phyloP scores from a whole-genome alignment of 1,284 basidiomycete species.

The Sporisorium scitamineum region DNA sequence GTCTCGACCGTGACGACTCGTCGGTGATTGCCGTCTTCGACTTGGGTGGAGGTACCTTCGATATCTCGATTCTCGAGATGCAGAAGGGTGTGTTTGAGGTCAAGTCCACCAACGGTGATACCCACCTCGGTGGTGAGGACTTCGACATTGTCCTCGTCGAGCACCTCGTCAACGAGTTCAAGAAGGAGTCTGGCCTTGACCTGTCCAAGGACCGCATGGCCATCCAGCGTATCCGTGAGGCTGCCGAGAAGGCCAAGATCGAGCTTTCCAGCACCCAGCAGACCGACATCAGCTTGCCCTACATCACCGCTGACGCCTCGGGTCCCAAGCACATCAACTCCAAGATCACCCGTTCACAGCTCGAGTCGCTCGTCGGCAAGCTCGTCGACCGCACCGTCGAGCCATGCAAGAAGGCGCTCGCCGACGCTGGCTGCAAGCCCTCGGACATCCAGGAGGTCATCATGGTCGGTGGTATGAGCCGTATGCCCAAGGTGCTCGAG shows the following conservation, averaged over 20 bases:
- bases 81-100: conserved; percentile 97
- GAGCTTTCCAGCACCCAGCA: too few species aligned
- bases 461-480: conserved; percentile 96
- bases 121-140: conserved; percentile 98
- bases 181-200: conserved; percentile 73
- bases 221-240: too few species aligned
- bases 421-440: conserved; percentile 97
- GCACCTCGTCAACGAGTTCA: conserved; percentile 69
- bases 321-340: too few species aligned
- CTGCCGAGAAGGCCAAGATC: too few species aligned
- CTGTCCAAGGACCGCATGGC: too few species aligned
- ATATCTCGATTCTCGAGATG: conserved; percentile 96
- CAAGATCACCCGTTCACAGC: conserved; percentile 92
- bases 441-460: conserved; percentile 96
- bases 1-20: conserved; percentile 96
- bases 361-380: conserved; percentile 98
- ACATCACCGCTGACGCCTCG: too few species aligned
- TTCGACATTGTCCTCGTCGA: conserved; percentile 83
- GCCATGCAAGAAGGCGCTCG: conserved; percentile 97
- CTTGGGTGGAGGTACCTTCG: conserved; percentile 97
- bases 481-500: conserved; percentile 94
- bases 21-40: conserved; percentile 98
- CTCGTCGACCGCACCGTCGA: conserved; percentile 99
- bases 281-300: too few species aligned
- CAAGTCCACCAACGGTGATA: conserved; percentile 97